These are phyloP conservation scores for Quercus glauca DNA, from an alignment of 306 rosid species.

Conservation along the genomic window DNA sequence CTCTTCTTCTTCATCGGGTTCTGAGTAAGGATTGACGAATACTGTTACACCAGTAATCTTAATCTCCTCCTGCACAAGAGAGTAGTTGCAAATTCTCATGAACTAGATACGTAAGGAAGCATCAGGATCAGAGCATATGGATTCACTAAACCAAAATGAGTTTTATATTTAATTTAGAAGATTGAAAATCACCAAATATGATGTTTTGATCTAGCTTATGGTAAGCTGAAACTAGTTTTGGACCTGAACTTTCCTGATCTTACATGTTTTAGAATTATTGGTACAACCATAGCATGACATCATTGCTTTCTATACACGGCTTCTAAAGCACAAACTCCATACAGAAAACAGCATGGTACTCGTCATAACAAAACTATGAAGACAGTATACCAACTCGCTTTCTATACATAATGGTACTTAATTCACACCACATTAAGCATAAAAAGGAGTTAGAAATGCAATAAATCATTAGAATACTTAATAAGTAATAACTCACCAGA, in stretches of 20 bases:
- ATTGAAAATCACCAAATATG: conserved; percentile 5
- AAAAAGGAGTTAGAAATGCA: not conserved
- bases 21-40: conserved; percentile 86
- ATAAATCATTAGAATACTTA: conserved; percentile 9
- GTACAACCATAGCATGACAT: not conserved
- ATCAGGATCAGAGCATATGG: conserved; percentile 13
- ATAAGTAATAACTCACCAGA: conserved; percentile 47
- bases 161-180: conserved; percentile 12
- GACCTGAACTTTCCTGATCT: not conserved
- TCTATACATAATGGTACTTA: not conserved
- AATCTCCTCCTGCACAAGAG: conserved; percentile 78
- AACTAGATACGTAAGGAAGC: conserved; percentile 1
- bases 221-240: not conserved
- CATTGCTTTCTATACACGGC: not conserved
- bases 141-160: conserved; percentile 17
- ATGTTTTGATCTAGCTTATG: not conserved
- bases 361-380: not conserved
- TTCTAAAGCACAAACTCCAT: not conserved
- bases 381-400: not conserved
- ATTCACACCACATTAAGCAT: not conserved
- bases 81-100: not conserved
- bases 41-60: conserved; percentile 71
- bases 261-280: not conserved
- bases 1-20: conserved; percentile 86
- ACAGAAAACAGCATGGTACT: not conserved